Conservation (phyloP, 352 stramenopile species). For the Globisporangium cederbergense region DNA sequence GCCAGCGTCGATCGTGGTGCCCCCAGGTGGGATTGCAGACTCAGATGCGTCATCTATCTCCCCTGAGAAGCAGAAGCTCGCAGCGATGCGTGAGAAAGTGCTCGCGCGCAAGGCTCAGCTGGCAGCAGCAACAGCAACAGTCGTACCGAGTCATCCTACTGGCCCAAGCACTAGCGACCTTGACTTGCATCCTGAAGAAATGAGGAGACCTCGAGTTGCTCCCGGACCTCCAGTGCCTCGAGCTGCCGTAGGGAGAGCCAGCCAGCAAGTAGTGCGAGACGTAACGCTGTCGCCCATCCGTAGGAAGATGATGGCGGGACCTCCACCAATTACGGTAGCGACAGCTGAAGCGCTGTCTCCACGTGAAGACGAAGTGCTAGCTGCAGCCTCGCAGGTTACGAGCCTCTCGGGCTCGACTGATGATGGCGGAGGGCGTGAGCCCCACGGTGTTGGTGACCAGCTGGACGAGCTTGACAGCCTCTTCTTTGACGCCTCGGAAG, state of each 20-base stretch:
- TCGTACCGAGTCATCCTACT: neutral
- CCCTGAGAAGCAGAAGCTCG: slow-evolving; percentile 36
- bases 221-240: neutral
- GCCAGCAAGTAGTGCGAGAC: slow-evolving; percentile 7
- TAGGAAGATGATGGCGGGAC: slow-evolving; percentile 41
- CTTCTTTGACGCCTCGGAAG: slow-evolving; percentile 2
- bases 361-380: slow-evolving; percentile 41
- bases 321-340: slow-evolving; percentile 14
- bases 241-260: neutral
- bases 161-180: slow-evolving; percentile 2
- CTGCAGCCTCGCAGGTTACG: slow-evolving; percentile 6
- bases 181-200: neutral
- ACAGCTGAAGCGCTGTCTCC: slow-evolving; percentile 28
- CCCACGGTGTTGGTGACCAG: slow-evolving; percentile 7
- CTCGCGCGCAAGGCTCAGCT: slow-evolving; percentile 22
- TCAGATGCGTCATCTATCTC: slow-evolving; percentile 1
- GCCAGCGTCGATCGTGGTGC: slow-evolving; percentile 9
- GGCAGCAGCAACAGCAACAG: slow-evolving; percentile 4
- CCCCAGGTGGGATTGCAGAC: slow-evolving; percentile 8
- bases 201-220: neutral
- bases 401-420: neutral
- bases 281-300: slow-evolving; percentile 35
- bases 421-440: neutral
- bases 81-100: slow-evolving; percentile 45
- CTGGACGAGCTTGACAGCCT: slow-evolving; percentile 10